These are phyloP conservation scores for Delitschia confertaspora DNA, from an alignment of 495 filamentous ascomycete genomes.

Conservation along the genomic window DNA sequence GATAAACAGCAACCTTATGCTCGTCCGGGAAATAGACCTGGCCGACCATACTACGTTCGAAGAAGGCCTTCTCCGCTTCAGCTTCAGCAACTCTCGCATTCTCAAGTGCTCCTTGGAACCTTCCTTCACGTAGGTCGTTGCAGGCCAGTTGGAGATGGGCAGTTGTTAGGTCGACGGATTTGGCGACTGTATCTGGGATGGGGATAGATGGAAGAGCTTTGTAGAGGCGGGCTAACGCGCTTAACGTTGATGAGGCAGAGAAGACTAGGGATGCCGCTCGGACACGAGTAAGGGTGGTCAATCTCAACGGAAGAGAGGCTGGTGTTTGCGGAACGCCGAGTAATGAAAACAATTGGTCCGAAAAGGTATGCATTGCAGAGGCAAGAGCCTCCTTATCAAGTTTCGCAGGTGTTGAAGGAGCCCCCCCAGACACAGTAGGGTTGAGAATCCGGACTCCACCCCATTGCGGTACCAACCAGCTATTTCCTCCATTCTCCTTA, in stretches of 20 bases:
- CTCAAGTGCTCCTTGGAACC: slow-evolving; percentile 58
- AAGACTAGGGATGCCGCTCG: slow-evolving; percentile 79
- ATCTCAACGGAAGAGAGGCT: slow-evolving; percentile 67
- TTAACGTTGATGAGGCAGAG: slow-evolving; percentile 86
- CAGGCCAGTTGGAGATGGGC: slow-evolving; percentile 68
- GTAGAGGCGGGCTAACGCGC: slow-evolving; percentile 80
- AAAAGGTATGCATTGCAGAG: slow-evolving; percentile 78
- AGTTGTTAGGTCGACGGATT: slow-evolving; percentile 73
- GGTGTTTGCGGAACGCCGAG: slow-evolving; percentile 78
- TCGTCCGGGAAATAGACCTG: slow-evolving; percentile 97
- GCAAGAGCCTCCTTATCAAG: slow-evolving; percentile 56
- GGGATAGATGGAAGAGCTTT: slow-evolving; percentile 80
- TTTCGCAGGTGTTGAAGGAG: slow-evolving; percentile 26
- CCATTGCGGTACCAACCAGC: slow-evolving; percentile 96
- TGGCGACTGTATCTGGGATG: slow-evolving; percentile 77
- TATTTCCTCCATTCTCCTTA: slow-evolving; percentile 63
- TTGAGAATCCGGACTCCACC: slow-evolving; percentile 82
- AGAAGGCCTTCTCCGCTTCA: slow-evolving; percentile 90
- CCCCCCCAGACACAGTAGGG: slow-evolving; percentile 36
- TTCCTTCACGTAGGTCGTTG: slow-evolving; percentile 55
- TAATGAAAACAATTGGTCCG: slow-evolving; percentile 82
- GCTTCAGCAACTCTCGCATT: slow-evolving; percentile 76
- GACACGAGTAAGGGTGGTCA: slow-evolving; percentile 74
- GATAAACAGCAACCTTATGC: slow-evolving; percentile 95
- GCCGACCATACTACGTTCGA: slow-evolving; percentile 98